These are phyloP conservation scores for Nicotiana paniculata DNA, from an alignment of 257 asterid species.

Conservation along the genomic window DNA sequence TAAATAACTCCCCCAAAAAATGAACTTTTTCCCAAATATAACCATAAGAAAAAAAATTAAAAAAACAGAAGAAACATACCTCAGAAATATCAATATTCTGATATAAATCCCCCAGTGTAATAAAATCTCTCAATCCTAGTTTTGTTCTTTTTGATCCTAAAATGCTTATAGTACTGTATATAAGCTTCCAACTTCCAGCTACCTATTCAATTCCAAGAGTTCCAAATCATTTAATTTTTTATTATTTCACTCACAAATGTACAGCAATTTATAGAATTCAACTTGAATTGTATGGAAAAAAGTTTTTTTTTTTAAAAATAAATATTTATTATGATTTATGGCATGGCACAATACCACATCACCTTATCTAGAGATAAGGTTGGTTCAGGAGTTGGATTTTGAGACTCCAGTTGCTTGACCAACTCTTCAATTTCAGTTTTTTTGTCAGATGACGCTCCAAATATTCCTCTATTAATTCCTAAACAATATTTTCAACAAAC, in stretches of 20 bases:
- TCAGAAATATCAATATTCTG: constrained; percentile 55
- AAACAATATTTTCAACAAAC: not conserved
- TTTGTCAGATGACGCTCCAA: constrained; percentile 60
- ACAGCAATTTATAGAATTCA: not conserved
- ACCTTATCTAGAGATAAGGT: constrained; percentile 68
- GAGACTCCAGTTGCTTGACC: constrained; percentile 64
- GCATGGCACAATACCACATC: not conserved
- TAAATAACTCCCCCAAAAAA: too few species aligned
- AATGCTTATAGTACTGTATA: constrained; percentile 75
- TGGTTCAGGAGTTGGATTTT: constrained; percentile 75
- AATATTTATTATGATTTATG: not conserved
- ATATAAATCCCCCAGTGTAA: constrained; percentile 60
- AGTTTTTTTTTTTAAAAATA: too few species aligned
- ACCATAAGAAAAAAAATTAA: too few species aligned
- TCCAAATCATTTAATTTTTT: not conserved
- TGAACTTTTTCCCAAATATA: too few species aligned
- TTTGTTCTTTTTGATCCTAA: constrained; percentile 85
- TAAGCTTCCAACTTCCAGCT: constrained; percentile 82
- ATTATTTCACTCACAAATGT: not conserved
- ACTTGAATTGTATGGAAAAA: not conserved
- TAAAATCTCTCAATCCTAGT: constrained; percentile 83
- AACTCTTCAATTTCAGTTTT: constrained; percentile 49
- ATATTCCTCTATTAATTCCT: constrained; percentile 87
- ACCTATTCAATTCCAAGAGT: constrained; percentile 29
- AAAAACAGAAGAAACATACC: constrained; percentile 30